Base-by-base conservation (phyloP, 2,329 filamentous ascomycete species). In the Pseudopyricularia cyperi region DNA sequence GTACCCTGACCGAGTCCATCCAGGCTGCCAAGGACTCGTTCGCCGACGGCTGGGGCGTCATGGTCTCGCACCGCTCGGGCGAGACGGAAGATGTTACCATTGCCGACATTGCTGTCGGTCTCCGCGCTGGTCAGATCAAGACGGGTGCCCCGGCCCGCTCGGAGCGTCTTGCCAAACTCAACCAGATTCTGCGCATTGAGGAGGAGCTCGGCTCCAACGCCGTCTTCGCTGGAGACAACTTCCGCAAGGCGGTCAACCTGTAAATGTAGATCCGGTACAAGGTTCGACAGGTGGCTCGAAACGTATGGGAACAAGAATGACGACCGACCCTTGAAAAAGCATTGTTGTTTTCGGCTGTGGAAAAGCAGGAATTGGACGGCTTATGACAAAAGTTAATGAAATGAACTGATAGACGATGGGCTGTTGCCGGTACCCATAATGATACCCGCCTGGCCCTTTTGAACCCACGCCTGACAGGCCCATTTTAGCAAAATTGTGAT, bases 71-170 rank as follows among this genome's bases (percentile, higher is more conserved):
- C 81, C 86, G 93, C 64, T 98, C 93, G 57, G 93, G 93, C 71
- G 93, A 98, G 86, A 98, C 93, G 55, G 93, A 97, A 77, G 93
- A 98, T 76, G 93, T 98, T 64, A 98, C 93, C 73, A 98, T 98
- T 70, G 85, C 93, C 62, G 93, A 98, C 69, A 93, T 98, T 62
- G 89, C 90, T 59, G 93, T 98, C 62, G 93, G 93, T 77, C 87
- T 98, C 67, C 88, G 93, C 64, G 77, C 90, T 64, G 93, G 93
- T 61, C 89, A 98, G 81, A 97, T 98, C 83, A 96, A 96, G 88
- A 95, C 90, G 60, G 90, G 90, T 81, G 91, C 91, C 57, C 93
- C 93, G 62, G 87, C 86, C 68, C 86, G 93, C 66, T 96, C 91
- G 63, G 93, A 98, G 82, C 90, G 93, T 79, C 82, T 97, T 62